Percentiles rank a stretch among this genome's conserved stretches.
These are phyloP conservation scores for Lineolata rhizophorae DNA, from an alignment of 495 filamentous ascomycete species.

Conservation along the genomic window DNA sequence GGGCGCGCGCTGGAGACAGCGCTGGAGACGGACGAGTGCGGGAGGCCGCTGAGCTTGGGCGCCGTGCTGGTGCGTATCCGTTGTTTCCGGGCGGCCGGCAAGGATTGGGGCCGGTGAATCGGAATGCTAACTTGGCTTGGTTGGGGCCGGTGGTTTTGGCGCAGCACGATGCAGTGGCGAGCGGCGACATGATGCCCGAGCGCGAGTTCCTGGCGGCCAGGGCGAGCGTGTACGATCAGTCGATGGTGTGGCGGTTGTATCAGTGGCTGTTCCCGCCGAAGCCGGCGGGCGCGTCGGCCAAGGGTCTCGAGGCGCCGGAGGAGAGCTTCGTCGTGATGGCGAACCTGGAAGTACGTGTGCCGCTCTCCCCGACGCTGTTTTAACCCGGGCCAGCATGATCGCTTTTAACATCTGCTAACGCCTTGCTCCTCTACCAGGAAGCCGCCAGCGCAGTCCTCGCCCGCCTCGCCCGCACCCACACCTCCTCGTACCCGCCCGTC, in stretches of 20 bases:
- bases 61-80: slow-evolving; percentile 39
- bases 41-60: slow-evolving; percentile 61
- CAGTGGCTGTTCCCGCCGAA: no score
- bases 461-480: slow-evolving; percentile 7
- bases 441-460: not conserved
- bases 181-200: slow-evolving; percentile 45
- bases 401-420: slow-evolving; percentile 11
- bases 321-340: slow-evolving; percentile 35
- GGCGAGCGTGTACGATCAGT: slow-evolving; percentile 44
- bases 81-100: not conserved
- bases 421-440: slow-evolving; percentile 9
- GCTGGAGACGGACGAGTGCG: slow-evolving; percentile 58
- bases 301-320: slow-evolving; percentile 34
- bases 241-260: slow-evolving; percentile 55
- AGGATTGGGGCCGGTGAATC: not conserved
- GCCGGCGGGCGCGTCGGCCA: no score
- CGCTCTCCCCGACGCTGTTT: no score
- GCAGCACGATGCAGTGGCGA: slow-evolving; percentile 44
- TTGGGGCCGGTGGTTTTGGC: not conserved
- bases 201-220: slow-evolving; percentile 33
- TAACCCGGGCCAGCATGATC: not conserved
- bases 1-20: slow-evolving; percentile 47
- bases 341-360: slow-evolving; percentile 30
- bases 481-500: slow-evolving; percentile 3
- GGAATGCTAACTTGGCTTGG: slow-evolving; percentile 1